These are phyloP conservation scores for Phtheirospermum japonicum DNA, from an alignment of 257 asterid species.

Conservation along the genomic window DNA sequence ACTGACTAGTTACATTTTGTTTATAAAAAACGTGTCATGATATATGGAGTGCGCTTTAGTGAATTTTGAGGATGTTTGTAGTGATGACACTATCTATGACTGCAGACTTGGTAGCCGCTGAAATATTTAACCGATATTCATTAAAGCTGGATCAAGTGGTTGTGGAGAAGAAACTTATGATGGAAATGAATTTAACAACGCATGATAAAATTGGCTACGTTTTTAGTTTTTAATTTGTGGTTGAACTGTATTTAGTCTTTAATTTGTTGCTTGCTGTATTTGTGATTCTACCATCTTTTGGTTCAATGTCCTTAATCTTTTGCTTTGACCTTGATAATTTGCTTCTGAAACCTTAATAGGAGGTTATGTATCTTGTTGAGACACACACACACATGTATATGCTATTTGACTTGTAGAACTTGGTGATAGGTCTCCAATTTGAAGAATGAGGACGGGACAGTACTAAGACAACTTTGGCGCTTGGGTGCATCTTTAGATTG, in stretches of 20 bases:
- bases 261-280: conserved; percentile 6
- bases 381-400: neutral
- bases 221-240: no score
- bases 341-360: no score
- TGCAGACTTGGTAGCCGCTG: conserved; percentile 6
- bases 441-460: conserved; percentile 84
- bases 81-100: conserved; percentile 13
- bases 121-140: conserved; percentile 21
- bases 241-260: conserved; percentile 53
- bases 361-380: neutral
- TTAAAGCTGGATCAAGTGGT: conserved; percentile 73
- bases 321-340: no score
- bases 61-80: neutral
- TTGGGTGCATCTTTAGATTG: conserved; percentile 86
- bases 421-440: conserved; percentile 80
- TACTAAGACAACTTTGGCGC: conserved; percentile 76
- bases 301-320: neutral
- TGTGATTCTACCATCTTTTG: conserved; percentile 3
- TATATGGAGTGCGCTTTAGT: neutral
- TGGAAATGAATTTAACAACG: conserved; percentile 68
- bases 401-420: conserved; percentile 15
- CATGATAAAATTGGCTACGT: conserved; percentile 69
- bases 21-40: neutral
- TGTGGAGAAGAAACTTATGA: conserved; percentile 85
- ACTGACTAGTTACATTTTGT: neutral